A percentile compares a stretch with the other conserved stretches of the same genome.
Evolutionary conservation across 345 rosid species (phyloP).

Genomic region (Salix dunnii): DNA sequence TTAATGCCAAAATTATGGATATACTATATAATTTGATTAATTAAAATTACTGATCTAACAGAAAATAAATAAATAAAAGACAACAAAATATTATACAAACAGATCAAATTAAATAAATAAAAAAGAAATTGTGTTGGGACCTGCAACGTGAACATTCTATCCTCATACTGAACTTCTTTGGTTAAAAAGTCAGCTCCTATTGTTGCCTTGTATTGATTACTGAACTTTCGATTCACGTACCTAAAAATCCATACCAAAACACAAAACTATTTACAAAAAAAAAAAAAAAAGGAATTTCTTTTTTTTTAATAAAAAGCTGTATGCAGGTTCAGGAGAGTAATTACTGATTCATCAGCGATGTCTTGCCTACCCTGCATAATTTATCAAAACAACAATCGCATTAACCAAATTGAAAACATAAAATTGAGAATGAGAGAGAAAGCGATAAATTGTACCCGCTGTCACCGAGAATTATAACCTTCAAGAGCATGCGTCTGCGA

Average conservation of each 20-base stretch:
- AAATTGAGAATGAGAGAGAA: not conserved
- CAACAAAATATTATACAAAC: not conserved
- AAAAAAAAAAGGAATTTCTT: not conserved
- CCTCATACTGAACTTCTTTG: conserved; percentile 86
- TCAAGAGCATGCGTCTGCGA: conserved; percentile 72
- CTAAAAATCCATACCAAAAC: conserved; percentile 30
- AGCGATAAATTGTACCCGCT: conserved; percentile 50
- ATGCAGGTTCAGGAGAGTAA: conserved; percentile 19
- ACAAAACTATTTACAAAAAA: not conserved
- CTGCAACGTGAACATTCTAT: conserved; percentile 88
- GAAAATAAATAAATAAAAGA: not conserved
- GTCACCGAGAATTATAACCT: conserved; percentile 86
- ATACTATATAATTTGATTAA: not conserved
- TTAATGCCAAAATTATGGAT: not conserved
- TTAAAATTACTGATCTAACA: not conserved
- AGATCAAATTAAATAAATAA: not conserved
- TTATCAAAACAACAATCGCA: not conserved
- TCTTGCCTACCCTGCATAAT: conserved; percentile 72
- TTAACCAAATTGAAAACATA: not conserved
- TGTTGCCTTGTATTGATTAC: conserved; percentile 91
- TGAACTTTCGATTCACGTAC: conserved; percentile 87
- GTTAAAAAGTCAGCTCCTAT: conserved; percentile 95
- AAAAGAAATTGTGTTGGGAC: conserved; percentile 24
- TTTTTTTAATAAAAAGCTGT: not conserved
- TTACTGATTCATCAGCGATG: conserved; percentile 95